Evolutionary conservation across 2,329 filamentous ascomycete species (phyloP).

Genomic region (Aureobasidium sp.): DNA sequence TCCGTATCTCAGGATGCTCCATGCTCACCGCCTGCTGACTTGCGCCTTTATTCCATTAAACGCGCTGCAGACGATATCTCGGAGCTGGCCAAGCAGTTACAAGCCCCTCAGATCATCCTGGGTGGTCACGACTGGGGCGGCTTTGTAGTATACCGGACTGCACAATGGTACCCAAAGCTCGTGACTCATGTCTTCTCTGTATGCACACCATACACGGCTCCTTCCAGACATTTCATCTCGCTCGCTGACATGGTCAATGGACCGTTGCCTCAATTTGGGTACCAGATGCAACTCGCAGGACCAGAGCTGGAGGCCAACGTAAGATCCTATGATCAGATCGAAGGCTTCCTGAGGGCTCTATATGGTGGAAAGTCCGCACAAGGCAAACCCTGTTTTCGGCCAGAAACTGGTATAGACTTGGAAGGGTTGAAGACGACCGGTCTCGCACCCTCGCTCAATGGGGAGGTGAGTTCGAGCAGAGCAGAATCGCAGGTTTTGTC

Average conservation of each 20-base stretch:
- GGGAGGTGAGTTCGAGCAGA: slow-evolving; percentile 39
- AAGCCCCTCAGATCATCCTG: slow-evolving; percentile 57
- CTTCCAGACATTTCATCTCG: slow-evolving; percentile 30
- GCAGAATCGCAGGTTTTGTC: not conserved
- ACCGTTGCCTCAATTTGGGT: slow-evolving; percentile 62
- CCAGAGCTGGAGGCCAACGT: slow-evolving; percentile 43
- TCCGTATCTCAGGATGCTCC: slow-evolving; percentile 8
- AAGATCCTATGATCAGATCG: slow-evolving; percentile 43
- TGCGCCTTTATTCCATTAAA: slow-evolving; percentile 36
- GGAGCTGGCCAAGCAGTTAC: slow-evolving; percentile 55
- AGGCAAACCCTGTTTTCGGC: slow-evolving; percentile 50
- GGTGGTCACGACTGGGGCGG: slow-evolving; percentile 95
- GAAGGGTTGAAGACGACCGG: slow-evolving; percentile 53
- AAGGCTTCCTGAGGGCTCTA: slow-evolving; percentile 60
- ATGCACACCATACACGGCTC: slow-evolving; percentile 60
- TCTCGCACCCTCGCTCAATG: slow-evolving; percentile 50
- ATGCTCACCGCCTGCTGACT: slow-evolving; percentile 11
- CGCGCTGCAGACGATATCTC: slow-evolving; percentile 66
- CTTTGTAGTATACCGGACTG: slow-evolving; percentile 63
- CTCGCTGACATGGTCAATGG: slow-evolving; percentile 51
- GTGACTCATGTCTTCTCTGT: slow-evolving; percentile 69
- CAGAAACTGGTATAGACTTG: slow-evolving; percentile 54
- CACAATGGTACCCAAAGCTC: slow-evolving; percentile 64
- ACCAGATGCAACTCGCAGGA: slow-evolving; percentile 73
- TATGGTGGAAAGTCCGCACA: slow-evolving; percentile 57